These are phyloP conservation scores for Ophiostoma himal-ulmi DNA, from an alignment of 2,329 filamentous ascomycete species.

Conservation along the genomic window DNA sequence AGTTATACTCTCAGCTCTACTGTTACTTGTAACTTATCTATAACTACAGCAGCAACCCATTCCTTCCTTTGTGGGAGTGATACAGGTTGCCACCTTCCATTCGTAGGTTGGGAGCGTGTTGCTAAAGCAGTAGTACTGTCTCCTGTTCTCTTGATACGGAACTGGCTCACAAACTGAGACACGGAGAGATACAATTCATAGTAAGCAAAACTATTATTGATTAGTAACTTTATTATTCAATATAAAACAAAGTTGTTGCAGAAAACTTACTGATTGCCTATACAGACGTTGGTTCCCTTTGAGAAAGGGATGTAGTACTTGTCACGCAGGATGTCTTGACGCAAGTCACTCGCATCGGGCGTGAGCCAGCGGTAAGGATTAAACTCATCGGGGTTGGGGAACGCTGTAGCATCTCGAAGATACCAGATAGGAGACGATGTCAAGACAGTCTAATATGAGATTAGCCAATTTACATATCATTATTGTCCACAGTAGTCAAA, in stretches of 20 bases:
- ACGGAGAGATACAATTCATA: background rate
- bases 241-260: background rate
- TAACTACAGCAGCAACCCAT: background rate
- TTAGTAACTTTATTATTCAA: background rate
- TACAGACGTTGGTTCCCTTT: constrained; percentile 23
- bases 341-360: constrained; percentile 4
- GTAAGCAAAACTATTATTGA: background rate
- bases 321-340: constrained; percentile 15
- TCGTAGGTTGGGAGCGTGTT: background rate
- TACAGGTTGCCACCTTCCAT: background rate
- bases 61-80: background rate
- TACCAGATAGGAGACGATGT: constrained; percentile 24
- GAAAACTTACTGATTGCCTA: constrained; percentile 18
- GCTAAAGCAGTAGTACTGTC: background rate
- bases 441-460: constrained; percentile 12
- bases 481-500: background rate
- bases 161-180: background rate
- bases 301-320: constrained; percentile 22
- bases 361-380: constrained; percentile 20
- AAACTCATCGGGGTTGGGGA: constrained; percentile 18
- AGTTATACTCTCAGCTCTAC: background rate
- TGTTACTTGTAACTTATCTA: background rate
- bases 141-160: background rate
- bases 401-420: constrained; percentile 17
- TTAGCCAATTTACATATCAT: background rate